Base-by-base conservation (phyloP, 2,329 filamentous ascomycete genomes). In the Fulvia fulva region DNA sequence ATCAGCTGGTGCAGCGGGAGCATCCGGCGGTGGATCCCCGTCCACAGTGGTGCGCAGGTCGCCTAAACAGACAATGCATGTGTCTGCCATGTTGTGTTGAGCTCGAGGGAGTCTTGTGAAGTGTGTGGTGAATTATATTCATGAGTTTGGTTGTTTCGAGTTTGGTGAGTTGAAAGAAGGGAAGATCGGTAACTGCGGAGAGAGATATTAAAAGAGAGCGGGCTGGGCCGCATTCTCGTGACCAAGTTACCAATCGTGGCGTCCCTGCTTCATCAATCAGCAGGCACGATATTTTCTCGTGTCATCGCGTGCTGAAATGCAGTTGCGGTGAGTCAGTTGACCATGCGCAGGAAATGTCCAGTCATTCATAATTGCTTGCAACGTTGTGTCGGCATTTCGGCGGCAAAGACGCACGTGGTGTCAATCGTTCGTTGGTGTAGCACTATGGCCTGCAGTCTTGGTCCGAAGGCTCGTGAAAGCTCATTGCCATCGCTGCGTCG, bases 11-110 rank as follows among this genome's bases (percentile, higher is more conserved):
- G 56, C 56, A 46, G 59, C 62, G 53, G 64, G 47, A 50, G 59
- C 58, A 65, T 57, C 72, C 70, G 73, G 68, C 62, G 77, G 75
- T 71, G 73, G 71, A 70, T 75, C 75, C 70, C 79, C 78, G 76
- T 77, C 78, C 76, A 77, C 77, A 74, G 77, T 78, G 77, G 78
- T 80, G 75, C 80, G 82, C 76, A 88, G 82, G 78, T 87, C 84
- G 78, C 84, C 85, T 77, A 88, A 79, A 78, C 85, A 88, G 73
- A 88, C 85, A 76, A 88, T 88, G 76, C 85, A 88, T 68, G 83
- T 84, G 74, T 87, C 84, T 75, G 83, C 82, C 85, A 86, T 87
- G 65, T 57, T 57, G 57, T 57, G 44, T 58, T 53, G 43, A 53
- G 34, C 47, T 56, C 46, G 54, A 32, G 23, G 51, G 59, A 45